These are phyloP conservation scores for Plantago lanceolata DNA, from an alignment of 305 asterid species.

Conservation along the genomic window DNA sequence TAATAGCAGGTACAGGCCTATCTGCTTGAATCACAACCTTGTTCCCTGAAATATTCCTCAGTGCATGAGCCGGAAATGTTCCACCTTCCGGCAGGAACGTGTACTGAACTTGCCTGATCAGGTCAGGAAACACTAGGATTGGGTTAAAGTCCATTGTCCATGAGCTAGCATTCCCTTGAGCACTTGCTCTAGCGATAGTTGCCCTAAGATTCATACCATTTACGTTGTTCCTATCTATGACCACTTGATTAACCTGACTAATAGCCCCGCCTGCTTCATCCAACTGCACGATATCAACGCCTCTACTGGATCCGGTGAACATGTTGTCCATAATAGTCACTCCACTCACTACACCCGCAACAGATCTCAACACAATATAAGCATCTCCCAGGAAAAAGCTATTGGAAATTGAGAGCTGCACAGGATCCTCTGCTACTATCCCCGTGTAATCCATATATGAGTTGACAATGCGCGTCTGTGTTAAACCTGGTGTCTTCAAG, in stretches of 20 bases:
- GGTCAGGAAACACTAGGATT: slow-evolving; percentile 59
- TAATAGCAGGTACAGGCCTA: too few relatives aligned
- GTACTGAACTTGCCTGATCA: slow-evolving; percentile 55
- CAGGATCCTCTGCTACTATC: slow-evolving; percentile 88
- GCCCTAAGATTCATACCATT: slow-evolving; percentile 62
- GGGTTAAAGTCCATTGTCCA: slow-evolving; percentile 68
- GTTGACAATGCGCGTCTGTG: slow-evolving; percentile 71
- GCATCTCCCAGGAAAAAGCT: slow-evolving; percentile 81
- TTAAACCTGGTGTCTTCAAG: slow-evolving; percentile 53
- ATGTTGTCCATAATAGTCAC: slow-evolving; percentile 69
- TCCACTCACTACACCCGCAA: slow-evolving; percentile 56
- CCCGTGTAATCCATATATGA: slow-evolving; percentile 78
- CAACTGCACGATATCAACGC: slow-evolving; percentile 53
- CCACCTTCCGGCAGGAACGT: slow-evolving; percentile 45
- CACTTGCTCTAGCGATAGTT: slow-evolving; percentile 48
- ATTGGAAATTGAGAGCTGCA: slow-evolving; percentile 57
- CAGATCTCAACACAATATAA: slow-evolving; percentile 44
- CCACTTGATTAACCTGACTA: slow-evolving; percentile 50
- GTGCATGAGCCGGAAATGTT: slow-evolving; percentile 50
- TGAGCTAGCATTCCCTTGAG: slow-evolving; percentile 43
- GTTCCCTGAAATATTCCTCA: slow-evolving; percentile 52
- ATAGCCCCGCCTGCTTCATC: slow-evolving; percentile 41
- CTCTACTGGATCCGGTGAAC: slow-evolving; percentile 62
- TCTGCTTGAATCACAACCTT: slow-evolving; percentile 52
- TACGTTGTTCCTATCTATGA: slow-evolving; percentile 53